phyloP scores from a whole-genome alignment of 2,329 filamentous ascomycete genomes.

The Aureobasidium mangrovei region DNA sequence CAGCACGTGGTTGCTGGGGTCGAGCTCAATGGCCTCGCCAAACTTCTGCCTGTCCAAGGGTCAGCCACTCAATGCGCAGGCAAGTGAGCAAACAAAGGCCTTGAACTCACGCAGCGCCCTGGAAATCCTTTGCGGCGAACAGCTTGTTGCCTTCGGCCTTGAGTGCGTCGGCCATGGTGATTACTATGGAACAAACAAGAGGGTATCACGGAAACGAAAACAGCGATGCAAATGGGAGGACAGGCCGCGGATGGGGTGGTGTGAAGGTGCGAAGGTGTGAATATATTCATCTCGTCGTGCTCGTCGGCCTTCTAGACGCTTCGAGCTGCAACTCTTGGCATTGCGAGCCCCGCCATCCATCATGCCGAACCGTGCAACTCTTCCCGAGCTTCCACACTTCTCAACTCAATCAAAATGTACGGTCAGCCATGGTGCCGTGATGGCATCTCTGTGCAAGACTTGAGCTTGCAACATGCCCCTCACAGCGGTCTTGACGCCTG shows the following conservation, averaged over 20 bases:
- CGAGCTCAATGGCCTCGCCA: constrained; percentile 80
- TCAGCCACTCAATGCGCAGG: constrained; percentile 6
- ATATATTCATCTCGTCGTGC: constrained; percentile 4
- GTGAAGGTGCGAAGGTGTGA: background rate
- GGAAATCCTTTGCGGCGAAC: constrained; percentile 94
- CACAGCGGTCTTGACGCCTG: constrained; percentile 57
- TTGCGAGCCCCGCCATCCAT: background rate
- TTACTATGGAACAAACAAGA: background rate
- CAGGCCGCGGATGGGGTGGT: background rate
- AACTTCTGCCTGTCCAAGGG: constrained; percentile 69
- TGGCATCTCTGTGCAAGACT: constrained; percentile 51
- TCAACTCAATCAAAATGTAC: background rate
- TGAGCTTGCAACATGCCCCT: constrained; percentile 44
- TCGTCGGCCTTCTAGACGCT: background rate
- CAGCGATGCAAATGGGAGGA: background rate
- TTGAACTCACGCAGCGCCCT: constrained; percentile 76
- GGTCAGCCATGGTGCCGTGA: constrained; percentile 15
- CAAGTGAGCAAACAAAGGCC: constrained; percentile 12
- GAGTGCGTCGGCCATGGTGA: constrained; percentile 62
- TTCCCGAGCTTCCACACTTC: background rate
- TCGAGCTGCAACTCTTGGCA: background rate
- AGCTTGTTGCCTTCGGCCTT: constrained; percentile 98
- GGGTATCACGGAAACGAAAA: constrained; percentile 11
- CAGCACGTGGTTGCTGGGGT: constrained; percentile 87
- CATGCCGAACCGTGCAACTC: background rate